Evolutionary conservation across 345 rosid species (phyloP), one percentile per base, ranked within the genome.

Genomic region (Salix suchowensis): DNA sequence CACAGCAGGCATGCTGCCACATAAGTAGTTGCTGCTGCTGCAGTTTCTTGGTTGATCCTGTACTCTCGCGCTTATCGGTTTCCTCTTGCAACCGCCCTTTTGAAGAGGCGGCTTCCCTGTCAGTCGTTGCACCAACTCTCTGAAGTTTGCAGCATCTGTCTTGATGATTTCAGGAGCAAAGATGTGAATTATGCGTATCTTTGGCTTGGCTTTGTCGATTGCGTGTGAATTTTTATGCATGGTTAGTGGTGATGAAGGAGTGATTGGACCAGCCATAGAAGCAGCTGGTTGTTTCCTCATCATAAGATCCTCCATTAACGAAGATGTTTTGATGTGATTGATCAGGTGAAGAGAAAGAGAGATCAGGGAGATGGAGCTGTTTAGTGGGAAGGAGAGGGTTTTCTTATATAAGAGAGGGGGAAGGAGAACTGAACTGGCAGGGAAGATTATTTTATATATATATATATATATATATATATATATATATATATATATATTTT

Each of bases 111-210:
- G 97, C 77, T 92, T 93, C 13, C 98, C 98, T 0, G 99, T 96
- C 76, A 96, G 97, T 74, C 91, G 83, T 66, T 93, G 99, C 10
- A 96, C 99, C 42, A 96, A 84, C 78, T 92, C 98, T 61, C 96
- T 79, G 80, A 96, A 96, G 88, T 89, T 93, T 9, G 89, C 92
- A 16, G 81, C 96, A 80, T 93, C 98, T 24, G 98, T 93, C 80
- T 91, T 89, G 90, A 93, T 96, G 85, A 96, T 91, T 86, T 93
- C 97, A 16, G 98, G 98, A 39, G 96, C 96, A 82, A 88, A 89
- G 79, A 93, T 87, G 88, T 96, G 98, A 75, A 93, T 88, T 37
- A 96, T 91, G 30, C 97, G 88, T 14, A 93, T 87, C 85, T 89
- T 89, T 26, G 80, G 97, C 90, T 92, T 91, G 23, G 85, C 39